A percentile compares a stretch with the other conserved stretches of the same genome.
These are phyloP conservation scores for Acephala macrosclerotiorum DNA, from an alignment of 2,329 filamentous ascomycete species.

Conservation along the genomic window DNA sequence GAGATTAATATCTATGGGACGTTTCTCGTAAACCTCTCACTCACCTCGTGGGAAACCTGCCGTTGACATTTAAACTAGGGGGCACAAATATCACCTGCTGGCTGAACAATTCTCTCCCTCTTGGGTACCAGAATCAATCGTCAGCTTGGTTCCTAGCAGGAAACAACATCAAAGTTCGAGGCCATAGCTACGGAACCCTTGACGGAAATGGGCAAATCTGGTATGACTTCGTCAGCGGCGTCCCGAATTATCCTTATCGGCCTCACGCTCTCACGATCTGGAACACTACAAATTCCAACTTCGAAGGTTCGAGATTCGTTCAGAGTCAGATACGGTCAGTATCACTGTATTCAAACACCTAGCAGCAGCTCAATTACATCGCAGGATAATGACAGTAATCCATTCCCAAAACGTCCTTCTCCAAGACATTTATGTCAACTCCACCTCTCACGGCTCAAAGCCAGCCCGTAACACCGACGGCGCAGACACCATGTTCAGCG, in stretches of 20 bases:
- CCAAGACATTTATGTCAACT: constrained; percentile 61
- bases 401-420: constrained; percentile 54
- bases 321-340: constrained; percentile 64
- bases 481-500: constrained; percentile 59
- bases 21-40: constrained; percentile 51
- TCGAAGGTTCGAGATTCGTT: constrained; percentile 58
- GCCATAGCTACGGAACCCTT: constrained; percentile 59
- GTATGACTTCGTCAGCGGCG: constrained; percentile 58
- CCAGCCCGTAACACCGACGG: constrained; percentile 58
- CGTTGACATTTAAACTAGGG: too few species aligned
- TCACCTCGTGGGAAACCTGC: too few species aligned
- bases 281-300: constrained; percentile 54
- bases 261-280: constrained; percentile 62
- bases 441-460: constrained; percentile 51
- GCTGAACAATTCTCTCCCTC: constrained; percentile 56
- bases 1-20: constrained; percentile 61
- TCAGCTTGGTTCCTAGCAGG: constrained; percentile 63
- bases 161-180: constrained; percentile 55
- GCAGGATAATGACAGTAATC: constrained; percentile 50
- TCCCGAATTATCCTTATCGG: constrained; percentile 55
- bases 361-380: not conserved
- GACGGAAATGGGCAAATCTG: constrained; percentile 67
- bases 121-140: constrained; percentile 63
- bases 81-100: constrained; percentile 57
- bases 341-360: not conserved